Evolutionary conservation across 768 basidiomycete species (phyloP).

Genomic region (Epithele typhae): DNA sequence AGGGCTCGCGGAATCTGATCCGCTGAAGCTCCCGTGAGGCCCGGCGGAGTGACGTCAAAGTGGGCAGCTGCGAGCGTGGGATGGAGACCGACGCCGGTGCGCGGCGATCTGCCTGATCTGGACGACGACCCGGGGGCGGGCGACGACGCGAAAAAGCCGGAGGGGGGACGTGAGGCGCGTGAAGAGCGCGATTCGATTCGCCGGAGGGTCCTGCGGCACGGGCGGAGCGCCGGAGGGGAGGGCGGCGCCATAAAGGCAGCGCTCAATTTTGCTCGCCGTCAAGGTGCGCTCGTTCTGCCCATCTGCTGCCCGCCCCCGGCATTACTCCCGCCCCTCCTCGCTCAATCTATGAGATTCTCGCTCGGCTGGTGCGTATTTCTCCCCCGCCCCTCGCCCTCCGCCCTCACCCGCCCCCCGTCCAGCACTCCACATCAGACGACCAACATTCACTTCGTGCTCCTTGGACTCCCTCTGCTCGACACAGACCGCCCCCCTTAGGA

Average conservation of each 20-base stretch:
- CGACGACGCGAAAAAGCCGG: background rate
- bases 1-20: too few relatives aligned
- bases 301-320: slow-evolving; percentile 4
- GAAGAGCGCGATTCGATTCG: too few relatives aligned
- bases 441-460: slow-evolving; percentile 60
- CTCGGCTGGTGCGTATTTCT: slow-evolving; percentile 13
- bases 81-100: too few relatives aligned
- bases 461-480: slow-evolving; percentile 54
- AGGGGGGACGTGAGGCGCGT: background rate
- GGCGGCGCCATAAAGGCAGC: slow-evolving; percentile 3
- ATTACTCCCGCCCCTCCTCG: slow-evolving; percentile 3
- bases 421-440: slow-evolving; percentile 30
- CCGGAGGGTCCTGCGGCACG: too few relatives aligned
- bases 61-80: too few relatives aligned
- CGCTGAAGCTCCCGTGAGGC: too few relatives aligned
- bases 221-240: slow-evolving; percentile 7
- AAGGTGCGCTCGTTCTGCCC: slow-evolving; percentile 12
- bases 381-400: background rate
- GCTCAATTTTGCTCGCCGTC: slow-evolving; percentile 9
- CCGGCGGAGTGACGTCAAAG: too few relatives aligned
- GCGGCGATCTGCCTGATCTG: too few relatives aligned
- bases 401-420: background rate
- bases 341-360: slow-evolving; percentile 20
- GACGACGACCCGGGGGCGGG: background rate
- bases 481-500: slow-evolving; percentile 78